Evolutionary conservation across 768 basidiomycete species (phyloP), one percentile per base, ranked within the genome.

Genomic region (Tricholomella constricta): DNA sequence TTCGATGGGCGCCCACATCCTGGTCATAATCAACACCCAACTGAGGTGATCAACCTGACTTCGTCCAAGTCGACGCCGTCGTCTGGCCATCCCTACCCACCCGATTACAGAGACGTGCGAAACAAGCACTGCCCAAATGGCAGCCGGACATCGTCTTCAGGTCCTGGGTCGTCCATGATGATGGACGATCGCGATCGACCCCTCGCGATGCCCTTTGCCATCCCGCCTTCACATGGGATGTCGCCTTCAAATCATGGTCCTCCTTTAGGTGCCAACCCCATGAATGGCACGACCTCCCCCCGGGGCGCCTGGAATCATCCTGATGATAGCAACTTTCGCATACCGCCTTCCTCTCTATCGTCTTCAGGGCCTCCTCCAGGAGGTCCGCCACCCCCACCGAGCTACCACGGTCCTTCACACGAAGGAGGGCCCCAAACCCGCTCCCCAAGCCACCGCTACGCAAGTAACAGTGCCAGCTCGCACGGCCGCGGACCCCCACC

Each of bases 151-250:
- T 51, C 57, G 6, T 48, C 57, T 12, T 51, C 47, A 37, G 48
- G 47, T 20, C 1, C 63, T 57, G 53, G 62, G 58, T 27, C 49
- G 6, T 63, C 64, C n/a, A 58, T 67, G 25, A 58, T 70, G 43
- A 72, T 77, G 45, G 78, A 80, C 37, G 79, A 79, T 14, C 73
- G 76, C 32, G 83, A 85, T 48, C 72, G 83, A 51, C 79, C 79
- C 1, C 64, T 78, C 41, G 74, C 81, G 6, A 79, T 76, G 35
- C 78, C 82, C 2, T 85, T 84, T 58, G 78, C 75, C 7, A 77
- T 84, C 47, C 67, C 68, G 25, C 72, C 72, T 65, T 57, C 64
- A 2, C 45, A 55, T 52, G 44, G 40, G 43, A 47, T 56, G 45
- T 27, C 61, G 42, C 31, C 58, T 34, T 34, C 62, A 32, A 43